These are phyloP conservation scores for Rhododendron williamsianum DNA, from an alignment of 148 eudicot species.

Conservation along the genomic window DNA sequence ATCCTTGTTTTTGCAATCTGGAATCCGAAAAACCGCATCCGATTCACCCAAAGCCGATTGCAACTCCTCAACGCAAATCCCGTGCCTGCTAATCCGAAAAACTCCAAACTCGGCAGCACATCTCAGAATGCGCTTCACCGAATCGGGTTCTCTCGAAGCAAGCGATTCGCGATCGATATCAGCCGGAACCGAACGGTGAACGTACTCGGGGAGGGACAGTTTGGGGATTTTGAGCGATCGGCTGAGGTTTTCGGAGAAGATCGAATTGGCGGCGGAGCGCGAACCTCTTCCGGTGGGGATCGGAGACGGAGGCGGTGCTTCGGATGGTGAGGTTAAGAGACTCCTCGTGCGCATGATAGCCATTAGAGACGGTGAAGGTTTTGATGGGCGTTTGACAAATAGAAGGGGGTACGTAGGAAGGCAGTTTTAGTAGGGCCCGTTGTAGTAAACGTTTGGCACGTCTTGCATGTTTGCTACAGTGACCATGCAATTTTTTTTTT, in stretches of 20 bases:
- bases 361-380: not conserved
- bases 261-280: slow-evolving; percentile 37
- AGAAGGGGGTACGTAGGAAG: too few species aligned
- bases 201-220: slow-evolving; percentile 48
- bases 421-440: too few species aligned
- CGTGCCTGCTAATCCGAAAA: slow-evolving; percentile 54
- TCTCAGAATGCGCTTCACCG: slow-evolving; percentile 40
- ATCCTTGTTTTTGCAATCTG: slow-evolving; percentile 33
- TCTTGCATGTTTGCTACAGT: too few species aligned
- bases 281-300: slow-evolving; percentile 61
- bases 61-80: slow-evolving; percentile 44
- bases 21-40: slow-evolving; percentile 40
- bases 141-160: slow-evolving; percentile 30
- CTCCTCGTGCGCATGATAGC: slow-evolving; percentile 1
- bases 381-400: not conserved
- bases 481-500: too few species aligned
- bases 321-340: not conserved
- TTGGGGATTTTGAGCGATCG: slow-evolving; percentile 46
- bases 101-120: slow-evolving; percentile 51
- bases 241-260: slow-evolving; percentile 38
- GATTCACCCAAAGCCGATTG: slow-evolving; percentile 33
- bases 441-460: too few species aligned
- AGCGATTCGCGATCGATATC: slow-evolving; percentile 43
- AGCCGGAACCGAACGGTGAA: slow-evolving; percentile 27
- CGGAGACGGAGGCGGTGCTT: slow-evolving; percentile 56